A percentile compares a stretch with the other conserved stretches of the same genome.
Conservation (phyloP, 1,139 yeast genomes). For the Taphrina sp. region DNA sequence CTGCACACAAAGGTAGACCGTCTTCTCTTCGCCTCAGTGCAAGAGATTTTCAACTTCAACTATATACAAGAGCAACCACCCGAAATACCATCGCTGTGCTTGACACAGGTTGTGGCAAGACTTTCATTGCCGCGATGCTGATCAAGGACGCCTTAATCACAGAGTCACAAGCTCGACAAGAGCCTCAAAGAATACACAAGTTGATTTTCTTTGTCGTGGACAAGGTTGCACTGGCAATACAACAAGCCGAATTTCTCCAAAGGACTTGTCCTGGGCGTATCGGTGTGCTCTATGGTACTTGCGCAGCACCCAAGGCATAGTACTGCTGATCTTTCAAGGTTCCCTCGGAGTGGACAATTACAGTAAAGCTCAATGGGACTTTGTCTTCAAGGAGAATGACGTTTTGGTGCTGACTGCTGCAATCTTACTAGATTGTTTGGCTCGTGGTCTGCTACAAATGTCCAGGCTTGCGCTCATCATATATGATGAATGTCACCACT, state of each 20-base stretch:
- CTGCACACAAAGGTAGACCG: too few species aligned
- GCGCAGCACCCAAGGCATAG: too few species aligned
- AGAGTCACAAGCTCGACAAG: slow-evolving; percentile 14
- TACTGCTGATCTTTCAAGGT: too few species aligned
- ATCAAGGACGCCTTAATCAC: slow-evolving; percentile 14
- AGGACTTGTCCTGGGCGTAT: slow-evolving; percentile 30
- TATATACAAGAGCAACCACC: slow-evolving; percentile 29
- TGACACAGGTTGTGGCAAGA: slow-evolving; percentile 35
- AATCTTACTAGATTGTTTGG: slow-evolving; percentile 34
- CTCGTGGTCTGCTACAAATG: slow-evolving; percentile 31
- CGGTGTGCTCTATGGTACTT: slow-evolving; percentile 34
- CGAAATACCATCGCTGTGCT: slow-evolving; percentile 35
- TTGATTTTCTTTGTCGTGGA: slow-evolving; percentile 34
- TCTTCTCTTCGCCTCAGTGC: background rate
- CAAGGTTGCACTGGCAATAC: slow-evolving; percentile 36
- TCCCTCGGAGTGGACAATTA: slow-evolving; percentile 32
- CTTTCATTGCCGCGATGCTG: slow-evolving; percentile 34
- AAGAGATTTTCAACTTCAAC: slow-evolving; percentile 35
- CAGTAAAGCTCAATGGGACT: slow-evolving; percentile 27
- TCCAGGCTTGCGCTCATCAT: slow-evolving; percentile 21
- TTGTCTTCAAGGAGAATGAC: slow-evolving; percentile 31
- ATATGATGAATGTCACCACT: slow-evolving; percentile 38
- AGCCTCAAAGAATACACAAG: too few species aligned
- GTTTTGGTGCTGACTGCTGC: slow-evolving; percentile 36
- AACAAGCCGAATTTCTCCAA: slow-evolving; percentile 35